Percentiles rank a stretch among this genome's conserved stretches.
These are phyloP conservation scores for Annona cherimola DNA, from an alignment of 164 flowering plant species.

Conservation along the genomic window DNA sequence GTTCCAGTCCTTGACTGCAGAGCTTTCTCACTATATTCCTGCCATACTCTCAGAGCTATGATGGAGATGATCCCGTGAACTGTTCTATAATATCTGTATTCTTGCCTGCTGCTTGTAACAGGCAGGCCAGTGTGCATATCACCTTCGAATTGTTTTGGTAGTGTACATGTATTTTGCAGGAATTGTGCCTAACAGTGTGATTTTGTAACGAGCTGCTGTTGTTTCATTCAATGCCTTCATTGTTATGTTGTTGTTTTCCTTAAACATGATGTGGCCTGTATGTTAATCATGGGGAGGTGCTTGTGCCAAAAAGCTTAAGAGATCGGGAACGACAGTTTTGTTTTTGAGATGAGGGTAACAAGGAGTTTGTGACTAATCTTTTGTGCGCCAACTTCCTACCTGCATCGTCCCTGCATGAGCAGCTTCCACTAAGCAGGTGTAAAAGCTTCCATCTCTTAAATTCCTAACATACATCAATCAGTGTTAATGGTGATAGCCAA, in stretches of 20 bases:
- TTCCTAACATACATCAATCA: no score
- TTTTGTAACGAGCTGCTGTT: conserved; percentile 2
- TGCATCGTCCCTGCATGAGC: no score
- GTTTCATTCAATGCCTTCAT: background rate
- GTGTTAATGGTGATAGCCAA: no score
- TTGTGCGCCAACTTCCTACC: no score
- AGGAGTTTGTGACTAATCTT: no score
- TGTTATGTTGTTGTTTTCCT: background rate
- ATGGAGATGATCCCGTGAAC: conserved; percentile 8
- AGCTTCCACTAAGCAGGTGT: no score
- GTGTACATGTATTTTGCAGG: conserved; percentile 5
- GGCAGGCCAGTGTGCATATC: conserved; percentile 8
- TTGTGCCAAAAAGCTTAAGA: no score
- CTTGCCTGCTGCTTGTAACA: background rate
- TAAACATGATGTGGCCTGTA: no score
- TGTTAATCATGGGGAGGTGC: no score
- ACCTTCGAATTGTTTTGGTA: conserved; percentile 5
- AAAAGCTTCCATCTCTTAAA: no score
- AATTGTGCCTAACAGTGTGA: background rate
- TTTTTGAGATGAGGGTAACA: no score
- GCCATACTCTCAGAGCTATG: conserved; percentile 94
- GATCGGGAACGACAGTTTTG: no score
- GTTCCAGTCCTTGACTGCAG: conserved; percentile 96
- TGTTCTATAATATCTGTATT: conserved; percentile 9
- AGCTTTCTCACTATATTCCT: conserved; percentile 94